Evolutionary conservation across 1,139 yeast genomes (phyloP).

Genomic region (Suhomyces bribrorum): DNA sequence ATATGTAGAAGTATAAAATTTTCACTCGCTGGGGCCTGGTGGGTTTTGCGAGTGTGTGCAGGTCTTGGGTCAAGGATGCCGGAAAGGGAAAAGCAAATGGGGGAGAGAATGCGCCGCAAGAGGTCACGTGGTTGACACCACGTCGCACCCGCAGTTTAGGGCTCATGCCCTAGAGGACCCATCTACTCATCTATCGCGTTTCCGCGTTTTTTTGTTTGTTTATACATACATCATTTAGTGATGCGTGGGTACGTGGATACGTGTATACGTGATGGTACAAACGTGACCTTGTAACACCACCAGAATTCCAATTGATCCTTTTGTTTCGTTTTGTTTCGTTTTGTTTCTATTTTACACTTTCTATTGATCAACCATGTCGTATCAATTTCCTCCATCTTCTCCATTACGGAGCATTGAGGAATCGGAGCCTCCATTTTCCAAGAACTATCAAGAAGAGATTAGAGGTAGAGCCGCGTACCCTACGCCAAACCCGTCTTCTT

Average conservation of each 20-base stretch:
- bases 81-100: neutral
- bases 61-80: slow-evolving; percentile 1
- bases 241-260: neutral
- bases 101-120: neutral
- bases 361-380: slow-evolving; percentile 16
- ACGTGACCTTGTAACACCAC: neutral
- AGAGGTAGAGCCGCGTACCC: slow-evolving; percentile 41
- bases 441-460: slow-evolving; percentile 7
- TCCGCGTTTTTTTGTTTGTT: slow-evolving; percentile 13
- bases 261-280: slow-evolving; percentile 2
- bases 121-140: neutral
- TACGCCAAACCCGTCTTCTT: slow-evolving; percentile 60
- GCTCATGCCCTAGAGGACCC: slow-evolving; percentile 10
- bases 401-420: slow-evolving; percentile 45
- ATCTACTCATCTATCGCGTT: slow-evolving; percentile 2
- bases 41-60: slow-evolving; percentile 11
- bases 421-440: slow-evolving; percentile 24
- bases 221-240: neutral
- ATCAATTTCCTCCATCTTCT: slow-evolving; percentile 66
- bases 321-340: neutral
- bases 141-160: slow-evolving; percentile 5
- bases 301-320: neutral
- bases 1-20: slow-evolving; percentile 11
- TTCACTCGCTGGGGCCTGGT: slow-evolving; percentile 10
- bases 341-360: neutral